phyloP scores from a whole-genome alignment of 345 rosid genomes.

The Eucalyptus urophylla region DNA sequence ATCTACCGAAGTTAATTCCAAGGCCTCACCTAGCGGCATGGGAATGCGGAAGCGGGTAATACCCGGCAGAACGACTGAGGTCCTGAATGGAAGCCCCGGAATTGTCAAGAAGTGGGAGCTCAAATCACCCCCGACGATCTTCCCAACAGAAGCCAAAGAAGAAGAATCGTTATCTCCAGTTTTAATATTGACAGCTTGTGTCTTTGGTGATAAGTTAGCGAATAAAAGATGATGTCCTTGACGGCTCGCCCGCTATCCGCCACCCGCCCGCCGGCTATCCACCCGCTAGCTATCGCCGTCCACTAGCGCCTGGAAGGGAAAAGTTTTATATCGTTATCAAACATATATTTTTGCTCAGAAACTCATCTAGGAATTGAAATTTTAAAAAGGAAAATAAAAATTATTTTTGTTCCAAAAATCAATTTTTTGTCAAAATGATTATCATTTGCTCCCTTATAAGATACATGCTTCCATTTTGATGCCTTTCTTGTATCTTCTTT shows the following conservation, averaged over 20 bases:
- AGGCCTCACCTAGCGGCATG: conserved; percentile 49
- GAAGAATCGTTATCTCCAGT: neutral
- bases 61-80: neutral
- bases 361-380: no score
- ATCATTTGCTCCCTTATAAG: no score
- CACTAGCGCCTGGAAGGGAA: no score
- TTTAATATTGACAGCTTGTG: conserved; percentile 14
- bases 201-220: conserved; percentile 2
- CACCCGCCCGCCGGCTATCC: no score
- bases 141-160: neutral
- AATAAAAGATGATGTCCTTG: neutral
- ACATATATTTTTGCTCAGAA: no score
- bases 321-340: no score
- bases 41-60: conserved; percentile 52
- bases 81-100: conserved; percentile 38
- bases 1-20: neutral
- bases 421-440: no score
- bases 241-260: neutral
- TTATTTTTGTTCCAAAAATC: no score
- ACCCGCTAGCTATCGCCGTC: no score
- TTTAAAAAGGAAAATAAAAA: no score
- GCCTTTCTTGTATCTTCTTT: no score
- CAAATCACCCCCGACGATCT: conserved; percentile 9
- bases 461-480: no score
- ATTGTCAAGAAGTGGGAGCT: conserved; percentile 3